Evolutionary conservation across 1,284 basidiomycete genomes (phyloP).

Genomic region (Tilletia caries): DNA sequence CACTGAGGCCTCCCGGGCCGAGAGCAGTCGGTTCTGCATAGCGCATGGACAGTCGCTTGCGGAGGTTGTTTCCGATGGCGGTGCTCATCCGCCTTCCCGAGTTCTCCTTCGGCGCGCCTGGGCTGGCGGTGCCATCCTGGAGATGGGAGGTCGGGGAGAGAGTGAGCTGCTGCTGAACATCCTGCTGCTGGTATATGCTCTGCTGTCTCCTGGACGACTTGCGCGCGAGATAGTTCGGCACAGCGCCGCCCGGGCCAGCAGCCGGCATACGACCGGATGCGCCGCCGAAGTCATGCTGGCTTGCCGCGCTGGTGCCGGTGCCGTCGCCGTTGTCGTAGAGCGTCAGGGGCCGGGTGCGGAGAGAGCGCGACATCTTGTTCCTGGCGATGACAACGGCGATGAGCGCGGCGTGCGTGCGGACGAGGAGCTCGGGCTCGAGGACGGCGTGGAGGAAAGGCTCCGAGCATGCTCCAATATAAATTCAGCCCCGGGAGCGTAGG

Average conservation of each 20-base stretch:
- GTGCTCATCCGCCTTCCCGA: conserved; percentile 21
- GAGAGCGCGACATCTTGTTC: conserved; percentile 42
- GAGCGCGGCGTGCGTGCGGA: background rate
- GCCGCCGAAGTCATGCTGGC: conserved; percentile 21
- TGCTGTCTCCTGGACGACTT: background rate
- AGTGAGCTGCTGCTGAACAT: too few relatives aligned
- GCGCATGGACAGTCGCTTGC: conserved; percentile 50
- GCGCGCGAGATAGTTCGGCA: background rate
- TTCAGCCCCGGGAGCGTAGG: too few relatives aligned
- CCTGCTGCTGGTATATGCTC: background rate
- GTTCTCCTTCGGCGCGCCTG: conserved; percentile 4
- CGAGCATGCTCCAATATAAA: too few relatives aligned
- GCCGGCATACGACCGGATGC: background rate
- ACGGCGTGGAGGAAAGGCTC: too few relatives aligned
- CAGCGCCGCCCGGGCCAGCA: too few relatives aligned
- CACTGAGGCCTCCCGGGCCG: conserved; percentile 37
- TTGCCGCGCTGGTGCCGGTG: background rate
- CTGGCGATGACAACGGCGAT: background rate
- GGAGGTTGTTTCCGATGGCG: conserved; percentile 45
- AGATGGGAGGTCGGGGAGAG: background rate
- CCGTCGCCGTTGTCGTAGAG: conserved; percentile 38
- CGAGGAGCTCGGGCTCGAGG: background rate
- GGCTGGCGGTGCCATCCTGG: background rate
- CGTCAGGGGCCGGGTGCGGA: conserved; percentile 50
- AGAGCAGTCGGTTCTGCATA: conserved; percentile 46